These are phyloP conservation scores for Petunia hybrid DNA, from an alignment of 305 asterid genomes.

Conservation along the genomic window DNA sequence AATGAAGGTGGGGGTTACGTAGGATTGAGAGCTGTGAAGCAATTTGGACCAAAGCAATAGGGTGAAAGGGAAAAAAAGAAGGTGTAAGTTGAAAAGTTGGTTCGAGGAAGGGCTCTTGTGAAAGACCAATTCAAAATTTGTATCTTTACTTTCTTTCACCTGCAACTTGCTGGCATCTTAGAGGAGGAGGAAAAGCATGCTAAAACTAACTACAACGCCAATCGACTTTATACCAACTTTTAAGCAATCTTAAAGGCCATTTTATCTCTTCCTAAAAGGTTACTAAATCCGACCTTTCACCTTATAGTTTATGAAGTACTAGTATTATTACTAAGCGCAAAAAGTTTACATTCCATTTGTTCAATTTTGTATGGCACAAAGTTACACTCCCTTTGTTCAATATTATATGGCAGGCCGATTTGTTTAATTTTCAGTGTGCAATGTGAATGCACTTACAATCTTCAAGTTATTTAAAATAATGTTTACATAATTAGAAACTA, in stretches of 20 bases:
- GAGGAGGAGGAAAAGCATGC: background rate
- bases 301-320: too few species aligned
- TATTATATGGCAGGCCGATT: too few species aligned
- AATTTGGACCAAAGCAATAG: conserved; percentile 23
- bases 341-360: too few species aligned
- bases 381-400: too few species aligned
- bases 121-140: conserved; percentile 11
- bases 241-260: conserved; percentile 22
- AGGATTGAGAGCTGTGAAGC: background rate
- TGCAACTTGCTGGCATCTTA: conserved; percentile 3
- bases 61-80: background rate
- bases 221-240: background rate
- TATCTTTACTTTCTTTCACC: background rate
- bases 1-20: background rate
- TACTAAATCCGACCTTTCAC: too few species aligned
- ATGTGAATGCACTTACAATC: too few species aligned
- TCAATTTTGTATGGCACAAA: too few species aligned
- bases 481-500: too few species aligned
- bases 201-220: background rate
- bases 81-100: background rate
- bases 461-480: too few species aligned
- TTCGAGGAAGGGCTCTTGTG: background rate
- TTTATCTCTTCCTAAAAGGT: conserved; percentile 6
- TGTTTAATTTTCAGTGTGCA: too few species aligned
- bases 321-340: too few species aligned